Evolutionary conservation across 1,284 basidiomycete genomes (phyloP).

Genomic region (Xanthoconium separans): DNA sequence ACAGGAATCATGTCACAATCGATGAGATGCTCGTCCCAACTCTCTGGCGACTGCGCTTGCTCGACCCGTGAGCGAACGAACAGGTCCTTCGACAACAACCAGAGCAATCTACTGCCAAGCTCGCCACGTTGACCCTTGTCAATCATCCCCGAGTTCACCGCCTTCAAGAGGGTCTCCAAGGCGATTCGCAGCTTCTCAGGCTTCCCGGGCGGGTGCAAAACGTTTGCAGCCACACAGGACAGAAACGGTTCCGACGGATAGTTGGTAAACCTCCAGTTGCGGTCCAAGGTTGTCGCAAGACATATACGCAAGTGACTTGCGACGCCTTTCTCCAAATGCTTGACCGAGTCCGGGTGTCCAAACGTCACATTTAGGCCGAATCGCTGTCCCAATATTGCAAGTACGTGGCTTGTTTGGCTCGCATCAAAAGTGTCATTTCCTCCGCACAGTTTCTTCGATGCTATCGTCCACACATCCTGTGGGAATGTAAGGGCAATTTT

Average conservation of each 20-base stretch:
- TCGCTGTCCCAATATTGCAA: slow-evolving; percentile 10
- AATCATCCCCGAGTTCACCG: slow-evolving; percentile 9
- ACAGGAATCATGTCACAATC: slow-evolving; percentile 9
- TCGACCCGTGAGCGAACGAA: background rate
- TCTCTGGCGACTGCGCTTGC: background rate
- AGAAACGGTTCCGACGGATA: slow-evolving; percentile 15
- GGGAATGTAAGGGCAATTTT: background rate
- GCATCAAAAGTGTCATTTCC: background rate
- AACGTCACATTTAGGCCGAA: slow-evolving; percentile 6
- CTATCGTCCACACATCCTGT: background rate
- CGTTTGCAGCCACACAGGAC: slow-evolving; percentile 6
- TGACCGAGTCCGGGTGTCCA: slow-evolving; percentile 6
- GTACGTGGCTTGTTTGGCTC: background rate
- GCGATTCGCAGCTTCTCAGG: background rate
- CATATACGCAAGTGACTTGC: slow-evolving; percentile 8
- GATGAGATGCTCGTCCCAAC: background rate
- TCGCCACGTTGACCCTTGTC: slow-evolving; percentile 9
- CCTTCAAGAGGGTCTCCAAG: background rate
- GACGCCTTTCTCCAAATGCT: slow-evolving; percentile 2
- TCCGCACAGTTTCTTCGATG: slow-evolving; percentile 1
- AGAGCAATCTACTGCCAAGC: slow-evolving; percentile 10
- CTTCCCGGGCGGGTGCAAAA: background rate
- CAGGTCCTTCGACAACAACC: slow-evolving; percentile 16
- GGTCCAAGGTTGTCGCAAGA: slow-evolving; percentile 5
- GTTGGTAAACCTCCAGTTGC: slow-evolving; percentile 4